A percentile compares a stretch with the other conserved stretches of the same genome.
These are phyloP conservation scores for Penicilliopsis zonata DNA, from an alignment of 495 filamentous ascomycete genomes.

Conservation along the genomic window DNA sequence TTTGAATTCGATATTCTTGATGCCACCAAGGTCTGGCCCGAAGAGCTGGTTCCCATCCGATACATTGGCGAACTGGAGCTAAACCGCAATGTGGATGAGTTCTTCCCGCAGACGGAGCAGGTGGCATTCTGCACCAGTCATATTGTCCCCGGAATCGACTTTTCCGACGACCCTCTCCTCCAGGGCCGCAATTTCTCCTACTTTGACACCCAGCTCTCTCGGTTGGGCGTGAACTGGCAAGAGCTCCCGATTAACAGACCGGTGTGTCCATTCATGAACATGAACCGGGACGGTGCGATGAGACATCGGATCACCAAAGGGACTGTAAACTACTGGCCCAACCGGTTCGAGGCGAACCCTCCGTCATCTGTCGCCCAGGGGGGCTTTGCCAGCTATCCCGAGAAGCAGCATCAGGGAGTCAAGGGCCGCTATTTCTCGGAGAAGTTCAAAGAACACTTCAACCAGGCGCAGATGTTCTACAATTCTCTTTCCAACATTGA, in stretches of 20 bases:
- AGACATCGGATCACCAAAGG: conserved; percentile 48
- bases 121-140: conserved; percentile 65
- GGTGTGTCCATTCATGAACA: conserved; percentile 60
- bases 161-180: conserved; percentile 61
- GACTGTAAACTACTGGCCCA: conserved; percentile 83
- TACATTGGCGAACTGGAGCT: conserved; percentile 64
- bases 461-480: conserved; percentile 40
- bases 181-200: conserved; percentile 69
- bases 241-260: conserved; percentile 61
- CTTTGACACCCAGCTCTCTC: conserved; percentile 59
- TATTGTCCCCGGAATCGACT: conserved; percentile 63
- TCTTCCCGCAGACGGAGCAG: conserved; percentile 57
- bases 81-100: conserved; percentile 62
- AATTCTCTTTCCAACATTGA: conserved; percentile 53
- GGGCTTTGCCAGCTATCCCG: conserved; percentile 56
- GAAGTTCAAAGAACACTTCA: conserved; percentile 61
- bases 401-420: conserved; percentile 53
- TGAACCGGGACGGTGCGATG: conserved; percentile 51
- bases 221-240: conserved; percentile 65
- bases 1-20: conserved; percentile 89
- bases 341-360: conserved; percentile 53
- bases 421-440: conserved; percentile 51
- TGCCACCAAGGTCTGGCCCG: conserved; percentile 83
- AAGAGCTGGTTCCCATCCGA: conserved; percentile 58
- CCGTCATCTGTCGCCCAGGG: conserved; percentile 48